phyloP scores from a whole-genome alignment of 441 rosid species.

The Viola pubescens region DNA sequence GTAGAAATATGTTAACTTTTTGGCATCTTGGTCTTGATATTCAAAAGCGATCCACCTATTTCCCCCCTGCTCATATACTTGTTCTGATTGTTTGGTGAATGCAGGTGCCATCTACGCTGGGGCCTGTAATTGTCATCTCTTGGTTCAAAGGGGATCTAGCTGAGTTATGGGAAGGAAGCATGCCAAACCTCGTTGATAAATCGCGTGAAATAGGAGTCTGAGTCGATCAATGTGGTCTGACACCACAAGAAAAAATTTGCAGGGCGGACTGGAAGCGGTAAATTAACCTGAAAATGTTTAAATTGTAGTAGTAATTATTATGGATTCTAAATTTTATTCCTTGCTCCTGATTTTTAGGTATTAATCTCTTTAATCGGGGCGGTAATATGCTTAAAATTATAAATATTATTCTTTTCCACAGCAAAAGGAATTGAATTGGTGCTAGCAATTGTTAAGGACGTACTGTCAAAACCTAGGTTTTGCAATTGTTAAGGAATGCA shows the following conservation, averaged over 20 bases:
- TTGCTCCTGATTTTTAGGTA: no score
- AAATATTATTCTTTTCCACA: no score
- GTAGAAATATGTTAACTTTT: neutral
- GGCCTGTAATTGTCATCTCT: slow-evolving; percentile 71
- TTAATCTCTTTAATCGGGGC: no score
- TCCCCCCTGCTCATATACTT: neutral
- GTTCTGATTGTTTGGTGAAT: neutral
- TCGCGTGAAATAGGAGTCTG: slow-evolving; percentile 60
- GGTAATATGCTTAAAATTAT: no score
- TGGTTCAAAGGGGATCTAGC: slow-evolving; percentile 72
- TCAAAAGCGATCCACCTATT: neutral
- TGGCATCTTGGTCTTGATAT: neutral
- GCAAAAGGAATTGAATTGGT: no score
- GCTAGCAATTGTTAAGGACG: no score
- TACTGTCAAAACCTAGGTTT: no score
- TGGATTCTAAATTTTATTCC: no score
- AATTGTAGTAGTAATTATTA: neutral
- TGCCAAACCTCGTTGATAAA: slow-evolving; percentile 44
- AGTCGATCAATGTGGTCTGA: slow-evolving; percentile 13
- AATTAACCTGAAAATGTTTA: slow-evolving; percentile 20
- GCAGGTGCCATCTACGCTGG: slow-evolving; percentile 87
- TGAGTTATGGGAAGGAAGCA: slow-evolving; percentile 88
- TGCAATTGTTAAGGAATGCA: no score
- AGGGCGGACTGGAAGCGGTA: slow-evolving; percentile 21
- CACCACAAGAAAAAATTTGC: neutral